phyloP scores from a whole-genome alignment of 306 rosid genomes.

The Malus fusca region DNA sequence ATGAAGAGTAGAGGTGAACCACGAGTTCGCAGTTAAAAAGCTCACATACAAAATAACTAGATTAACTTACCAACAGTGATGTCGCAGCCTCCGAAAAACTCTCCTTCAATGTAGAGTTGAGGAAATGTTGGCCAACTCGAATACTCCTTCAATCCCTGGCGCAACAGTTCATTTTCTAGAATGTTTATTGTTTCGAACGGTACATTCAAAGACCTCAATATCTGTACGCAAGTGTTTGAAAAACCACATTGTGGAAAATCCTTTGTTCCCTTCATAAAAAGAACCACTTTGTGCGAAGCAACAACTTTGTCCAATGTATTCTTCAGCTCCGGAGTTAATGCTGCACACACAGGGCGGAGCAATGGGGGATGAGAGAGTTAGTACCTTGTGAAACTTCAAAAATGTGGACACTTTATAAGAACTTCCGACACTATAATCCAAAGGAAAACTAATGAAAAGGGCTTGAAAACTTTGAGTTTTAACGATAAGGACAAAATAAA shows the following conservation, averaged over 20 bases:
- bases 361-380: not conserved
- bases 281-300: conserved; percentile 65
- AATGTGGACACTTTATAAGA: not conserved
- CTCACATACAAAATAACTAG: not conserved
- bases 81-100: conserved; percentile 97
- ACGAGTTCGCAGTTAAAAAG: not conserved
- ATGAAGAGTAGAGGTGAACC: not conserved
- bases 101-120: conserved; percentile 91
- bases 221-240: conserved; percentile 87
- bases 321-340: conserved; percentile 72
- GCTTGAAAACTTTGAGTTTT: too few species aligned
- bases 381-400: not conserved
- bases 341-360: conserved; percentile 27
- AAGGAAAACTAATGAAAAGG: too few species aligned
- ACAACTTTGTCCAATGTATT: conserved; percentile 84
- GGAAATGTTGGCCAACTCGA: conserved; percentile 96
- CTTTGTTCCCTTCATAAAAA: conserved; percentile 89
- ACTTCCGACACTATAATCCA: not conserved
- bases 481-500: too few species aligned
- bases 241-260: conserved; percentile 98
- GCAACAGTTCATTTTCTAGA: conserved; percentile 72
- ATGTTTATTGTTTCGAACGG: conserved; percentile 70
- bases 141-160: conserved; percentile 84
- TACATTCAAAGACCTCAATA: conserved; percentile 67
- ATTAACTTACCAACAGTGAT: conserved; percentile 78